Evolutionary conservation across 768 basidiomycete species (phyloP).

Genomic region (Leccinum rimulosum): DNA sequence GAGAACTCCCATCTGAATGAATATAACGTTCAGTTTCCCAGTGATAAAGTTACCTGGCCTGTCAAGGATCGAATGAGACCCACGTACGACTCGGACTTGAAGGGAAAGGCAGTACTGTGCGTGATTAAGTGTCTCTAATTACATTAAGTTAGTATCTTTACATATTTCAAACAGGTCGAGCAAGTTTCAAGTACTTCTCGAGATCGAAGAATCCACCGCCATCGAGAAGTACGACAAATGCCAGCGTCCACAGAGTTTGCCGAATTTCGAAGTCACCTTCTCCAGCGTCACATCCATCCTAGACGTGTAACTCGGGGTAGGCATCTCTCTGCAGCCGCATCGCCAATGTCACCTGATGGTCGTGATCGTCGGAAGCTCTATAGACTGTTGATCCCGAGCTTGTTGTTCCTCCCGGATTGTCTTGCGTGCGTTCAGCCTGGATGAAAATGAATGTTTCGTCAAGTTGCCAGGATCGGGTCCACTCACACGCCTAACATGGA

Average conservation of each 20-base stretch:
- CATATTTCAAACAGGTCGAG: too few relatives aligned
- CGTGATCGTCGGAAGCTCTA: background rate
- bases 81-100: too few relatives aligned
- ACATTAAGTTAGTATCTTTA: too few relatives aligned
- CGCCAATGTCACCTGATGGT: background rate
- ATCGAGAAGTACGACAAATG: background rate
- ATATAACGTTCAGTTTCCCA: conserved; percentile 4
- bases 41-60: too few relatives aligned
- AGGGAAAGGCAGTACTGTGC: too few relatives aligned
- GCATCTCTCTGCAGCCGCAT: background rate
- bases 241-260: background rate
- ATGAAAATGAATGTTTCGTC: background rate
- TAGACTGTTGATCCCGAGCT: background rate
- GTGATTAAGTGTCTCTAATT: too few relatives aligned
- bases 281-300: background rate
- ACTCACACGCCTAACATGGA: conserved; percentile 28
- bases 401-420: conserved; percentile 16
- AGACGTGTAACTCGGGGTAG: background rate
- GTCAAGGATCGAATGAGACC: too few relatives aligned
- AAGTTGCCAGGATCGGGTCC: background rate
- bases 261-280: background rate
- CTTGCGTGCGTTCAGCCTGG: conserved; percentile 18
- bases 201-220: background rate
- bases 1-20: conserved; percentile 19
- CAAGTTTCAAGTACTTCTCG: background rate